Percentiles rank a stretch among this genome's conserved stretches.
Evolutionary conservation across 2,329 filamentous ascomycete species (phyloP).

Genomic region (Aureobasidium sp.): DNA sequence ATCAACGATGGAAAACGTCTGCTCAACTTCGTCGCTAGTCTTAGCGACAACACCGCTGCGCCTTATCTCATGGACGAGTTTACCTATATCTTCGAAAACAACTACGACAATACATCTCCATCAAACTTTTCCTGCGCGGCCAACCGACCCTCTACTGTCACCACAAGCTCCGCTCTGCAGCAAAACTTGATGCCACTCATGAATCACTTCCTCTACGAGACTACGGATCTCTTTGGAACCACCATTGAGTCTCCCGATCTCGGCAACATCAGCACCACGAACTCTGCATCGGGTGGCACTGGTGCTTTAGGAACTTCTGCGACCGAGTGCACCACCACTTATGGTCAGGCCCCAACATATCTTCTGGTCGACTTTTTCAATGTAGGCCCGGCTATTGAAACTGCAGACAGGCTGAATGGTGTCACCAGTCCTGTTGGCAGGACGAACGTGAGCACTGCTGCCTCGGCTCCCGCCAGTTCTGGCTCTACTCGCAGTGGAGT

Average conservation of each 20-base stretch:
- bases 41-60: constrained; percentile 28
- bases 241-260: constrained; percentile 53
- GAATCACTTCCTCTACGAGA: constrained; percentile 71
- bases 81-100: constrained; percentile 62
- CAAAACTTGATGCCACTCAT: constrained; percentile 59
- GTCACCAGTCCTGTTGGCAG: constrained; percentile 40
- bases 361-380: constrained; percentile 76
- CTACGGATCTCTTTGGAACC: constrained; percentile 36
- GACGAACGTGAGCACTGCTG: constrained; percentile 19
- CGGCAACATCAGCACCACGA: constrained; percentile 54
- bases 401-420: constrained; percentile 60
- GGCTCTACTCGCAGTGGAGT: neutral
- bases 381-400: constrained; percentile 58
- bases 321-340: constrained; percentile 46
- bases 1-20: constrained; percentile 58
- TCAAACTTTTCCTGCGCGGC: constrained; percentile 64
- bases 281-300: constrained; percentile 48
- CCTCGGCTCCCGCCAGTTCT: constrained; percentile 2
- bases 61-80: constrained; percentile 59
- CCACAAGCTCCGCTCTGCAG: constrained; percentile 42
- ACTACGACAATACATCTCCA: constrained; percentile 54
- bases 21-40: constrained; percentile 58
- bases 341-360: constrained; percentile 59
- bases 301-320: constrained; percentile 46
- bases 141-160: constrained; percentile 51